Percentiles rank a stretch among this genome's conserved stretches.
phyloP scores from a whole-genome alignment of 2,329 filamentous ascomycete species.

The Botryosphaeria dothidea region DNA sequence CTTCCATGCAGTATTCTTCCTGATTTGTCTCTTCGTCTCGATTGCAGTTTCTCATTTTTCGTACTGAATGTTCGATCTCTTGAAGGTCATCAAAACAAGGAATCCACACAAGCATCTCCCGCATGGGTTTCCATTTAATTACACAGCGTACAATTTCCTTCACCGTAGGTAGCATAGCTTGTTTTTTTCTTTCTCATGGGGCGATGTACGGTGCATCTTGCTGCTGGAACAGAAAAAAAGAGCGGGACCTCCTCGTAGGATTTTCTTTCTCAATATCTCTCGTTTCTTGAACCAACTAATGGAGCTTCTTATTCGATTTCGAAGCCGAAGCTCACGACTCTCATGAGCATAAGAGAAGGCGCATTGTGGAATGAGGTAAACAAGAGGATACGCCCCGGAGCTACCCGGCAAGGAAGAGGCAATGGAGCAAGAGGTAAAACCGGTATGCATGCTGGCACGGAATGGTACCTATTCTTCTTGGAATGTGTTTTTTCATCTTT shows the following conservation, averaged over 20 bases:
- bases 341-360: too few relatives aligned
- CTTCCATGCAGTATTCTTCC: neutral
- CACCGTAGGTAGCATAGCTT: neutral
- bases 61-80: neutral
- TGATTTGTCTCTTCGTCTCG: neutral
- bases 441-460: too few relatives aligned
- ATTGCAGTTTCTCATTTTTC: neutral
- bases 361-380: too few relatives aligned
- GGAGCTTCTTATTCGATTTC: neutral
- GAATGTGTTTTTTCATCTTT: too few relatives aligned
- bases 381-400: too few relatives aligned
- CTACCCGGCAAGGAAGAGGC: too few relatives aligned
- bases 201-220: neutral
- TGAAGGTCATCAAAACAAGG: neutral
- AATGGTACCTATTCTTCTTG: too few relatives aligned
- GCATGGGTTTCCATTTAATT: neutral
- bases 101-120: neutral
- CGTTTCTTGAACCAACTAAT: neutral
- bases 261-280: neutral
- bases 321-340: neutral
- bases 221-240: slow-evolving; percentile 2
- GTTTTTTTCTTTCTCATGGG: neutral
- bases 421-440: too few relatives aligned
- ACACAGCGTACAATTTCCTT: neutral
- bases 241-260: neutral